These are phyloP conservation scores for Colletotrichum sp. DNA, from an alignment of 2,329 filamentous ascomycete species.

Conservation along the genomic window DNA sequence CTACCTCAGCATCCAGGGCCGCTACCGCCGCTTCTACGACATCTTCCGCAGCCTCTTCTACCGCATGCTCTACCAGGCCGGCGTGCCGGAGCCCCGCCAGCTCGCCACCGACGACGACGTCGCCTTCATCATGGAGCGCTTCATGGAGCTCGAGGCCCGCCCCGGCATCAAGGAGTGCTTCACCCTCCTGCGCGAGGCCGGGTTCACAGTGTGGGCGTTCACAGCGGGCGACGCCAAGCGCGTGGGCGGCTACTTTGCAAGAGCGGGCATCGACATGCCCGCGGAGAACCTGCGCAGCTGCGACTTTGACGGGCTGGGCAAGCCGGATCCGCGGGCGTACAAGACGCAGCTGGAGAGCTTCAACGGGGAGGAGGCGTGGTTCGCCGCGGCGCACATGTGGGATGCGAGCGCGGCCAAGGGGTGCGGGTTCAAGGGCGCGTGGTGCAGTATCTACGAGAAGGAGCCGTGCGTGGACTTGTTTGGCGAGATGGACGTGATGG, in stretches of 20 bases:
- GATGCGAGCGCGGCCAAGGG: slow-evolving; percentile 58
- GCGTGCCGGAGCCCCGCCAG: slow-evolving; percentile 44
- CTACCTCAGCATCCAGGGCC: slow-evolving; percentile 48
- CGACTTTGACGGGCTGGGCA: slow-evolving; percentile 51
- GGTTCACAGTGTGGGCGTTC: slow-evolving; percentile 59
- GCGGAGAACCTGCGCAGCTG: slow-evolving; percentile 56
- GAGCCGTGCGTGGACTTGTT: slow-evolving; percentile 56
- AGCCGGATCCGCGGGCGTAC: slow-evolving; percentile 55
- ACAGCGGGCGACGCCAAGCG: slow-evolving; percentile 55
- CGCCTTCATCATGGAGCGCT: slow-evolving; percentile 41
- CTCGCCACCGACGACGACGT: slow-evolving; percentile 49
- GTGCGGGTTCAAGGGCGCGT: slow-evolving; percentile 58
- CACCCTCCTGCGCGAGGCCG: slow-evolving; percentile 42
- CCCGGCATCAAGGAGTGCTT: slow-evolving; percentile 47
- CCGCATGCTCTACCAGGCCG: slow-evolving; percentile 49
- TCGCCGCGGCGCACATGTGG: slow-evolving; percentile 66
- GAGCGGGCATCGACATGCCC: slow-evolving; percentile 53
- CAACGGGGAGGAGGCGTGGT: slow-evolving; percentile 50
- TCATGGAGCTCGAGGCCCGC: slow-evolving; percentile 39
- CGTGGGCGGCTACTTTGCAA: slow-evolving; percentile 58
- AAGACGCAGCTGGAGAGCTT: slow-evolving; percentile 46
- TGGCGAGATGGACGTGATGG: slow-evolving; percentile 56
- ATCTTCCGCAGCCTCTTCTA: slow-evolving; percentile 52
- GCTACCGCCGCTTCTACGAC: slow-evolving; percentile 46
- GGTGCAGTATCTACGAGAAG: slow-evolving; percentile 57